Conservation (phyloP, 192 early-diverging fungal genomes). For the Coemansia sp. region DNA sequence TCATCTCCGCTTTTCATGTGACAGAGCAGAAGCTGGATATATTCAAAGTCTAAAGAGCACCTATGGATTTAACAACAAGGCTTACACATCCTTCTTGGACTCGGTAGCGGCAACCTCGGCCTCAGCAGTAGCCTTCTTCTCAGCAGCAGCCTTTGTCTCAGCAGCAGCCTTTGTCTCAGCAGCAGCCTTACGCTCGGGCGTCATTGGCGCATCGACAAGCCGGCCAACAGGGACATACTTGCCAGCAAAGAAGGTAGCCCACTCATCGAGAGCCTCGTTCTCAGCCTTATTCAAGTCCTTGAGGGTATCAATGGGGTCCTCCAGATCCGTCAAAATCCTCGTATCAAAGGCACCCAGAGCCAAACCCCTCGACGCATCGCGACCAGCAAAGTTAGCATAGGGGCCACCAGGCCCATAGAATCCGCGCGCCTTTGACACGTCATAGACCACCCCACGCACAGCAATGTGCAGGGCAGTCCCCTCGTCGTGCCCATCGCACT, state of each 20-base stretch:
- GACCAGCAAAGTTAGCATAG: constrained; percentile 95
- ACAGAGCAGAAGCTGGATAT: neutral
- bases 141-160: neutral
- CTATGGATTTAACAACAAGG: neutral
- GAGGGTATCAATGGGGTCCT: constrained; percentile 78
- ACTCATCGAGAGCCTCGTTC: constrained; percentile 69
- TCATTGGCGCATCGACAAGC: constrained; percentile 51
- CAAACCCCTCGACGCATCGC: constrained; percentile 93
- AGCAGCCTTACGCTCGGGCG: neutral
- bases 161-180: neutral
- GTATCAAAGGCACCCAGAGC: constrained; percentile 84
- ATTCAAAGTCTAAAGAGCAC: neutral
- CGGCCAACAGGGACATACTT: constrained; percentile 78
- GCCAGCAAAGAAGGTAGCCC: constrained; percentile 73
- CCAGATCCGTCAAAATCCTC: constrained; percentile 65
- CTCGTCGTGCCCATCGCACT: constrained; percentile 67
- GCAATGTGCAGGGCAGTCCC: constrained; percentile 70
- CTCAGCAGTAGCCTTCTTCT: neutral
- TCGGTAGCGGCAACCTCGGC: neutral
- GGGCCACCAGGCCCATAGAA: constrained; percentile 92
- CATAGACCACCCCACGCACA: constrained; percentile 85
- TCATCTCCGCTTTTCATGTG: neutral
- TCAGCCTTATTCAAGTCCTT: constrained; percentile 74
- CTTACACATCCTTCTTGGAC: constrained; percentile 11
- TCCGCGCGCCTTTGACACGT: constrained; percentile 74